Evolutionary conservation across 2,329 filamentous ascomycete genomes (phyloP), one percentile per base, ranked within the genome.

Genomic region (Colletotrichum agaves): DNA sequence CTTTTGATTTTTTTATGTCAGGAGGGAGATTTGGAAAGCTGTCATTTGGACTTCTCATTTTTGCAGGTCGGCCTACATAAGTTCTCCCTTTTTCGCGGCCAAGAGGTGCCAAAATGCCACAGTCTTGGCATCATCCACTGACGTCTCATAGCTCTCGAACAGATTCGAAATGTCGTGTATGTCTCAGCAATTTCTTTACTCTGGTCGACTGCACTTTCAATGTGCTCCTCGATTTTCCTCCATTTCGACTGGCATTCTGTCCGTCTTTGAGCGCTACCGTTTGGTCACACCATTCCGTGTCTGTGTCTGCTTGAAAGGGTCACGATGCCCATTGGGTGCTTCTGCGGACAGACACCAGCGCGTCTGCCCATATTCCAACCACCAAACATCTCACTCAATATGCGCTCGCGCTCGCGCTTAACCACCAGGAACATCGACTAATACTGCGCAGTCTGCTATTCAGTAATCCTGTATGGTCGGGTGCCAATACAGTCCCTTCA

Each of bases 391-490:
- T 57, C 41, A 21, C 23, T 70, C 63, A 37, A 49, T 60, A 27
- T 61, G 50, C 63, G 17, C 58, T 61, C 56, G 43, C 55, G 66
- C 33, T 52, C 53, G 13, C 6, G 15, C 61, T 39, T 17, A 15
- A n/a, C 10, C 11, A 13, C 60, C 12, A n/a, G 43, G 3, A 3
- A 27, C 33, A 21, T 33, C 23, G 8, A 55, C 37, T 56, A 35
- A 58, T 52, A 7, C 46, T 12, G 12, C 19, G 15, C 71, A 88
- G 87, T 78, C 83, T 88, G 75, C 80, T 89, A 69, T 87, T 89
- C 76, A 88, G 84, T 78, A 88, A 88, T 76, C 87, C 87, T 33
- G 82, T 81, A 62, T 88, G 84, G 82, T 79, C 78, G 60, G 83
- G 84, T 71, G 80, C 80, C 61, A 80, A 79, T 69, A 83, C 82